phyloP scores from a whole-genome alignment of 2,329 filamentous ascomycete species.

The Claviceps arundinis region DNA sequence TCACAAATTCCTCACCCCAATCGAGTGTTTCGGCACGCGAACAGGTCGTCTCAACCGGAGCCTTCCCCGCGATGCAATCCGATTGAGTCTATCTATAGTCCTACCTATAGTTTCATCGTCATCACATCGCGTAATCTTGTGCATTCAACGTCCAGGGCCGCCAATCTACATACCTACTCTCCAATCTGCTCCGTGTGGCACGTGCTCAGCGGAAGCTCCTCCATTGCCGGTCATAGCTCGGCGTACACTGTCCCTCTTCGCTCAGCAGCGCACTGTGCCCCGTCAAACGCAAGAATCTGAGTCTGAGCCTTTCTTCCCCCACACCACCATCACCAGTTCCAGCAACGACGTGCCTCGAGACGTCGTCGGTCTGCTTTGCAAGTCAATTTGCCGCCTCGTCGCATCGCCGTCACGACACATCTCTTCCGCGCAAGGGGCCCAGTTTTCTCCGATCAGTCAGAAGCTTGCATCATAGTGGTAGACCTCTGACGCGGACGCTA shows the following conservation, averaged over 20 bases:
- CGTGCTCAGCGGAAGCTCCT: too few species aligned
- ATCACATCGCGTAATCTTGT: too few species aligned
- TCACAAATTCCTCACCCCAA: too few species aligned
- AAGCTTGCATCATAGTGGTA: slow-evolving; percentile 42
- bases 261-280: background rate
- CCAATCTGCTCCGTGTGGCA: too few species aligned
- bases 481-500: background rate
- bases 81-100: too few species aligned
- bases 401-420: background rate
- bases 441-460: background rate
- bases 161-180: too few species aligned
- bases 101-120: too few species aligned
- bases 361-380: background rate
- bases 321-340: background rate
- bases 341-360: background rate
- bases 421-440: background rate
- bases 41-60: too few species aligned
- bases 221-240: background rate
- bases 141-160: too few species aligned
- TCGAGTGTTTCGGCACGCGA: too few species aligned
- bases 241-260: background rate
- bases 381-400: background rate
- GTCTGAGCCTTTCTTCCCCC: background rate
- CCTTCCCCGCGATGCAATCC: too few species aligned
- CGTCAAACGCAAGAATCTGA: background rate